These are phyloP conservation scores for Sclerotinia borealis DNA, from an alignment of 2,329 filamentous ascomycete genomes.

Conservation along the genomic window DNA sequence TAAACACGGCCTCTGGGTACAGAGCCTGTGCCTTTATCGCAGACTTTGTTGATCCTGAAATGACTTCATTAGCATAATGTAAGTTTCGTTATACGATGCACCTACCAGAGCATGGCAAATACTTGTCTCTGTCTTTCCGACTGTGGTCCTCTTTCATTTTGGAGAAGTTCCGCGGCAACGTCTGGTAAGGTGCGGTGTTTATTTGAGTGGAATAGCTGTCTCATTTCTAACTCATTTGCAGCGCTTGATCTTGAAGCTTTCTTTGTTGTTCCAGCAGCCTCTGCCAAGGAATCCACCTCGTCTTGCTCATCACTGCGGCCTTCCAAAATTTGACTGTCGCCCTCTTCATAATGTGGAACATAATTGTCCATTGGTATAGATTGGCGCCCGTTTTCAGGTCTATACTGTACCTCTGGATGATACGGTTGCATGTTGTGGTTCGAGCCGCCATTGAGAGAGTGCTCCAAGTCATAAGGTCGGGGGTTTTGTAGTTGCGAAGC, in stretches of 20 bases:
- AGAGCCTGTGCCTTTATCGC: slow-evolving; percentile 70
- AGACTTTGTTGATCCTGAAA: slow-evolving; percentile 65
- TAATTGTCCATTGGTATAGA: slow-evolving; percentile 51
- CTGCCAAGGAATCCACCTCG: slow-evolving; percentile 48
- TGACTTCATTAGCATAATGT: slow-evolving; percentile 13
- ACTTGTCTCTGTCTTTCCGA: slow-evolving; percentile 79
- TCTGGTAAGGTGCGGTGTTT: slow-evolving; percentile 62
- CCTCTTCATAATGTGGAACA: slow-evolving; percentile 49
- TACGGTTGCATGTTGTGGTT: slow-evolving; percentile 38
- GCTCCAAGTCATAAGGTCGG: slow-evolving; percentile 44
- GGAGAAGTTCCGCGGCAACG: slow-evolving; percentile 68
- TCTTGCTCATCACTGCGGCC: slow-evolving; percentile 49
- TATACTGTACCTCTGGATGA: slow-evolving; percentile 37
- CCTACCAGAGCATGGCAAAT: slow-evolving; percentile 84
- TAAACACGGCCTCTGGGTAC: slow-evolving; percentile 92
- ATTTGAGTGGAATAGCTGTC: slow-evolving; percentile 66
- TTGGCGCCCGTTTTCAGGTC: slow-evolving; percentile 38
- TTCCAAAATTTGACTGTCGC: slow-evolving; percentile 54
- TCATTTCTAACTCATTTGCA: slow-evolving; percentile 76
- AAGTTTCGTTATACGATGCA: slow-evolving; percentile 14
- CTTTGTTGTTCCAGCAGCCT: slow-evolving; percentile 44
- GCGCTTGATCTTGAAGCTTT: slow-evolving; percentile 61
- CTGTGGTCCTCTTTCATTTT: slow-evolving; percentile 72
- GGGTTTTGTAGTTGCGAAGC: slow-evolving; percentile 49
- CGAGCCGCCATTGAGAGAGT: slow-evolving; percentile 44